Evolutionary conservation across 441 rosid genomes (phyloP), one percentile per base, ranked within the genome.

Genomic region (Mallotus repandus): DNA sequence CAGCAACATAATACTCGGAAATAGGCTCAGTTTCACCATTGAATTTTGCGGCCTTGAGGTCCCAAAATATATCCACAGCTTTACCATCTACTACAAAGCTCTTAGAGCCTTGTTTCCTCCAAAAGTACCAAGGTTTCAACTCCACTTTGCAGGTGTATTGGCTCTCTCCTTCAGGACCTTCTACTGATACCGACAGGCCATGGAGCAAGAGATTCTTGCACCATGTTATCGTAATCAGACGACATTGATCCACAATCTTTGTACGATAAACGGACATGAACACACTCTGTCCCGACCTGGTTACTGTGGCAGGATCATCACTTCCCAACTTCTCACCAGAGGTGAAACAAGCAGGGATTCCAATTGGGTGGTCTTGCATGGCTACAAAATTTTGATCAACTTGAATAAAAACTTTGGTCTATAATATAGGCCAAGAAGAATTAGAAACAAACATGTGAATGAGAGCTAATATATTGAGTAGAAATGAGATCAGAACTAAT

Each of bases 321-420:
- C 71, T 63, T 58, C 32, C 32, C 32, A 64, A 75, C 82, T 82
- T 87, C 76, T 81, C 91, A 15, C 81, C 80, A 4, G 88, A 83
- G 49, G 89, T 76, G 74, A 89, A 87, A 66, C 94, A 87, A 73
- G 91, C 90, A 4, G 91, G 94, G 66, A 85, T 86, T 71, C 90
- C 85, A 45, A 87, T 78, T 38, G 80, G 78, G 67, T 86, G 68
- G 49, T 74, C 94, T 74, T 79, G 91, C 94, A 89, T 87, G 68
- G 46, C 75, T 80, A 7, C 4, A 25, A 41, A 66, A 38, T 12
- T 9, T 10, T 13, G 69, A 71, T 69, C 57, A 45, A 50, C 48
- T 66, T 48, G 60, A 74, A 62, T 21, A 45, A 52, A 52, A 55
- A 72, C 38, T 21, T 5, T 43, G 46, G 50, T 60, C 58, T 50